Base-by-base conservation (phyloP, 345 rosid genomes). In the Brassica cretica region DNA sequence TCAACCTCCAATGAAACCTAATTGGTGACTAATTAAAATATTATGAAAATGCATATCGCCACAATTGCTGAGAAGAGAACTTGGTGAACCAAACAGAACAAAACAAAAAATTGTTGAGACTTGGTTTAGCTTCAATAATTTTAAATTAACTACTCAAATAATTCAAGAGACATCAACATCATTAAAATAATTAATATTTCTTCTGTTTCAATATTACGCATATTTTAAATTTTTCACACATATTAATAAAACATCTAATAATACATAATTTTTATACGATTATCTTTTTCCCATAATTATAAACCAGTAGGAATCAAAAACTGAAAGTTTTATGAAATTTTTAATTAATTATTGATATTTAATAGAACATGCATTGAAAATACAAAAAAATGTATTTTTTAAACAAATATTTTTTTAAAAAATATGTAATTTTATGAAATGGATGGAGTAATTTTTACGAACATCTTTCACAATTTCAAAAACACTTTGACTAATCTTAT, bases 11-110 rank as follows among this genome's bases (percentile, higher is more conserved):
- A 27, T 64, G 44, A 4, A 64, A 65, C 64, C 39, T 44, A 11
- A 61, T 19, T 21, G 39, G 53, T 51, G 49, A 46, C 21, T 68
- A 5, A 5, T 10, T 32, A 18, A 65, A 66, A 21, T 39, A 53
- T 32, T 49, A 73, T 35, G 53, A 62, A 49, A 51, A 63, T 69
- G 53, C 39, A 55, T 64, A 62, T 51, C 7, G 14, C 64, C 82
- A 61, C 56, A 68, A 35, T 61, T 68, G 74, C 75, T 73, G 66
- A 51, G 78, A 44, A 32, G 68, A 67, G 70, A 53, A 62, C 6
- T 14, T 67, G 24, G 71, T n/a, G 18, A 64, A 15, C 62, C 71
- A 79, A 64, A 78, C 49, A 66, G 19, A 49, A 73, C 30, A 49
- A 60, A 8, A 58, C 63, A 67, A 67, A 39, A 39, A 25, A 59